Evolutionary conservation across 2,329 filamentous ascomycete species (phyloP).

Genomic region (Phaeosphaeria sp.): DNA sequence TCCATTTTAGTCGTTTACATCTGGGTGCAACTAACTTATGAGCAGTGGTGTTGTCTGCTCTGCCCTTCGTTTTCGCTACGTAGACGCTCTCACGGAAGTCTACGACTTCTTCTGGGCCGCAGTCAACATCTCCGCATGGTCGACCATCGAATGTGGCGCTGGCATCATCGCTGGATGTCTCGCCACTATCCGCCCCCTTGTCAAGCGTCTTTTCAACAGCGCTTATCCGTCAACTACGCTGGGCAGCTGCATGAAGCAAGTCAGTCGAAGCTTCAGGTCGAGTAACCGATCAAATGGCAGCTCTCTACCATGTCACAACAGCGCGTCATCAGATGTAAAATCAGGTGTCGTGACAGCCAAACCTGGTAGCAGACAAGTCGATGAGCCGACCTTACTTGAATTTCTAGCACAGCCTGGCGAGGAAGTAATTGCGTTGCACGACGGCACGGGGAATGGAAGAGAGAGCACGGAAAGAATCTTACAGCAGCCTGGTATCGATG

Average conservation of each 20-base stretch:
- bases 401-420: background rate
- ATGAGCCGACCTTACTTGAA: background rate
- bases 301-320: constrained; percentile 4
- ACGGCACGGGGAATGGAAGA: background rate
- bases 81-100: constrained; percentile 47
- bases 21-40: constrained; percentile 13
- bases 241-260: constrained; percentile 4
- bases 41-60: constrained; percentile 61
- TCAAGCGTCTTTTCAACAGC: constrained; percentile 31
- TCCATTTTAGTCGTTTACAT: background rate
- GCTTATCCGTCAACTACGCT: background rate
- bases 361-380: background rate
- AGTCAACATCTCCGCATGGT: constrained; percentile 53
- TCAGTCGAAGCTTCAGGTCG: constrained; percentile 8
- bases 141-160: constrained; percentile 42
- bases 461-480: background rate
- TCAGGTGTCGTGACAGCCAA: background rate
- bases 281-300: background rate
- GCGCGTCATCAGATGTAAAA: background rate
- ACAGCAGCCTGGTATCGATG: background rate
- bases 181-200: constrained; percentile 58
- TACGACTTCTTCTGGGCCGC: constrained; percentile 57
- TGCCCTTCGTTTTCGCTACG: constrained; percentile 59
- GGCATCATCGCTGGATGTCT: constrained; percentile 58
- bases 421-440: background rate